These are phyloP conservation scores for Vaccinium myrtillus DNA, from an alignment of 148 eudicot genomes.

Conservation along the genomic window DNA sequence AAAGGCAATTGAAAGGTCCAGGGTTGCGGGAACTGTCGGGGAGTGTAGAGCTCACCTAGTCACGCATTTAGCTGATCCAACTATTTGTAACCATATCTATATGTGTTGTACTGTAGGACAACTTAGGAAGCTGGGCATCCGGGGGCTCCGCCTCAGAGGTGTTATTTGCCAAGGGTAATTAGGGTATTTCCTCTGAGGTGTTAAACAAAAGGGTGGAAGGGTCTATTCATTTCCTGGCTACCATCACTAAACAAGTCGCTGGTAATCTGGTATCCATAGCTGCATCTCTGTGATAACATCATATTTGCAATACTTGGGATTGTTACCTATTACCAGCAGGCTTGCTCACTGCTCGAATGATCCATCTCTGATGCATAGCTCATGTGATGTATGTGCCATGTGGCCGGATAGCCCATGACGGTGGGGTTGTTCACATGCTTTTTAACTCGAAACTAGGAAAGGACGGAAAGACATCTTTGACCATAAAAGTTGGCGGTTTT, in stretches of 20 bases:
- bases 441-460: not conserved
- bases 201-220: not conserved
- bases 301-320: not conserved
- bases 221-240: not conserved
- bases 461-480: not conserved
- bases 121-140: not conserved
- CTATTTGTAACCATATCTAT: not conserved
- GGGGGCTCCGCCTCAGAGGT: not conserved
- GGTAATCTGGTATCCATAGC: not conserved
- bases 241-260: not conserved
- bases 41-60: not conserved
- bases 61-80: not conserved
- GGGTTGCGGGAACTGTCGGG: not conserved
- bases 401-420: not conserved
- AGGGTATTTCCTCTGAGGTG: not conserved
- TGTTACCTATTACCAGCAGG: not conserved
- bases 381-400: not conserved
- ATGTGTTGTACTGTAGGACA: not conserved
- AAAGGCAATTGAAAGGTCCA: not conserved
- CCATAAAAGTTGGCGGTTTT: not conserved
- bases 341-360: not conserved
- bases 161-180: not conserved
- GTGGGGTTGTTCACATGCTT: not conserved
- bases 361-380: not conserved
- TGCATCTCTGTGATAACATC: not conserved